These are phyloP conservation scores for Ophiostoma ips DNA, from an alignment of 2,329 filamentous ascomycete species.

Conservation along the genomic window DNA sequence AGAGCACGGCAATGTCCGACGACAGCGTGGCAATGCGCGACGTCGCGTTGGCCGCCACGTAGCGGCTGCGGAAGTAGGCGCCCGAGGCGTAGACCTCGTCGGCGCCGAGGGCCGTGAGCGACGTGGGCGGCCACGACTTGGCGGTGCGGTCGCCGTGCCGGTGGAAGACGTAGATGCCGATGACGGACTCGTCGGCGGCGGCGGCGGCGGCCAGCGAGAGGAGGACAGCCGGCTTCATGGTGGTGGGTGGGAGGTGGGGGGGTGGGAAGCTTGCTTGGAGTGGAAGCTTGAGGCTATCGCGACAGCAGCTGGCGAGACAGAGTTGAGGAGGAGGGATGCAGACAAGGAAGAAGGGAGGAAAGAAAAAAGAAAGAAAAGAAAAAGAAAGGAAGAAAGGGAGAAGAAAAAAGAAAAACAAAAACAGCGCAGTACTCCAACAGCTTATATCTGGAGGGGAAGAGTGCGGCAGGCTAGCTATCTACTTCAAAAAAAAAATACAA, in stretches of 20 bases:
- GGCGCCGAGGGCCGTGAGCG: slow-evolving; percentile 69
- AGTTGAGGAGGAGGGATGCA: too few species aligned
- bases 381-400: not conserved
- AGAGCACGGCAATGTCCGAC: slow-evolving; percentile 48
- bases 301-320: too few species aligned
- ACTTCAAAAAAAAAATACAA: too few species aligned
- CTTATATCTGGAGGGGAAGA: too few species aligned
- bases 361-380: not conserved
- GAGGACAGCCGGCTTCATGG: slow-evolving; percentile 1
- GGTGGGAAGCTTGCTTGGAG: not conserved
- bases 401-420: not conserved
- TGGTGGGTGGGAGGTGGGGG: not conserved
- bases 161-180: slow-evolving; percentile 77
- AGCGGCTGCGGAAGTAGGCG: slow-evolving; percentile 60
- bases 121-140: slow-evolving; percentile 57
- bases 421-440: too few species aligned
- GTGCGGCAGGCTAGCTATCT: too few species aligned
- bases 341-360: not conserved
- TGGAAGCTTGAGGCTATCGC: too few species aligned
- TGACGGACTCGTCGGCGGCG: slow-evolving; percentile 47
- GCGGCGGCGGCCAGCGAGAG: slow-evolving; percentile 6
- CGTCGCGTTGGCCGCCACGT: slow-evolving; percentile 48
- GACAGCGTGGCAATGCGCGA: slow-evolving; percentile 53
- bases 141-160: slow-evolving; percentile 81
- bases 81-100: slow-evolving; percentile 60